Evolutionary conservation across 2,329 filamentous ascomycete species (phyloP).

Genomic region (Lomentospora prolificans): DNA sequence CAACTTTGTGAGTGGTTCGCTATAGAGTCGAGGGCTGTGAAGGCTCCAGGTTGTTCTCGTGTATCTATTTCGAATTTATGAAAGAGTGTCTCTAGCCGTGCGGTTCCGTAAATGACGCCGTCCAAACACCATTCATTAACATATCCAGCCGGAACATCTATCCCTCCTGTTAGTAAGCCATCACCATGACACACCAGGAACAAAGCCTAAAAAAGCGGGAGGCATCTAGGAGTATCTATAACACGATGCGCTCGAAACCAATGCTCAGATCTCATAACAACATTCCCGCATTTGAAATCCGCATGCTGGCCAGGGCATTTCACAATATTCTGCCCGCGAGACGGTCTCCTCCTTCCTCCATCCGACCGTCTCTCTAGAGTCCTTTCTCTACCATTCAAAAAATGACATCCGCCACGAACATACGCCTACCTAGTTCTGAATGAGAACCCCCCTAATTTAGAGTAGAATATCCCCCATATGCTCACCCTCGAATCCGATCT

Average conservation of each 20-base stretch:
- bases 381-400: neutral
- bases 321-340: conserved; percentile 49
- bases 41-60: neutral
- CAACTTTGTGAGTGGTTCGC: neutral
- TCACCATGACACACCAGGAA: no score
- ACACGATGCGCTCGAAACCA: neutral
- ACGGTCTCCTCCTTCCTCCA: neutral
- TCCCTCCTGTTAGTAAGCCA: no score
- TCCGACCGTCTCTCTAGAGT: neutral
- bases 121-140: no score
- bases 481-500: conserved; percentile 82
- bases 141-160: no score
- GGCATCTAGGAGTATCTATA: neutral
- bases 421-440: no score
- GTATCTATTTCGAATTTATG: no score
- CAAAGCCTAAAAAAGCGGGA: no score
- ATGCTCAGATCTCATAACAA: neutral
- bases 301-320: conserved; percentile 34
- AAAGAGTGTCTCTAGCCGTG: no score
- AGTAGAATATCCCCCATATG: conserved; percentile 65
- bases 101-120: no score
- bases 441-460: conserved; percentile 36
- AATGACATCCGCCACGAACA: no score
- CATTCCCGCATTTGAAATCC: neutral
- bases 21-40: neutral